Percentiles rank a stretch among this genome's conserved stretches.
Evolutionary conservation across 768 basidiomycete species (phyloP).

Genomic region (Tylopilus balloui): DNA sequence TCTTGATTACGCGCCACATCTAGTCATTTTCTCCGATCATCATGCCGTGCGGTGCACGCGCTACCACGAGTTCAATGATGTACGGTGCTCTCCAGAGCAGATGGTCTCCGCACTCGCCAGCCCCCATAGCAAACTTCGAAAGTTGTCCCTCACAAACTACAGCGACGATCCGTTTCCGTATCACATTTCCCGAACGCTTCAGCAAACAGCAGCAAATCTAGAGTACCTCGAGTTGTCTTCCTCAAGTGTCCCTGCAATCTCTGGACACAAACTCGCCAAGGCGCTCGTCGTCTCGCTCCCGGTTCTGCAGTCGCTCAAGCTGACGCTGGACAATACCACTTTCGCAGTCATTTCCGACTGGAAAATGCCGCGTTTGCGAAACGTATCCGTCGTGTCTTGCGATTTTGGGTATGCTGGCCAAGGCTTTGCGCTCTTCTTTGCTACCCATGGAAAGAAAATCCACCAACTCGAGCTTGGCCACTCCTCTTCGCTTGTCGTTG

Average conservation of each 20-base stretch:
- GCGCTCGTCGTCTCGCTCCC: slow-evolving; percentile 43
- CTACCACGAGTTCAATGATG: slow-evolving; percentile 41
- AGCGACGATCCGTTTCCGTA: slow-evolving; percentile 56
- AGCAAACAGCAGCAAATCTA: slow-evolving; percentile 47
- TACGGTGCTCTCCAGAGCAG: slow-evolving; percentile 48
- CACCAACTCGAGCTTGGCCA: slow-evolving; percentile 70
- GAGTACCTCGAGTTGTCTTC: slow-evolving; percentile 69
- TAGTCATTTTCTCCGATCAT: slow-evolving; percentile 61
- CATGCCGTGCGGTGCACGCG: slow-evolving; percentile 57
- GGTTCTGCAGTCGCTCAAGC: slow-evolving; percentile 61
- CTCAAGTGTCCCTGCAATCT: slow-evolving; percentile 43
- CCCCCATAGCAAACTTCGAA: slow-evolving; percentile 48
- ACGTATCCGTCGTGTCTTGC: slow-evolving; percentile 63
- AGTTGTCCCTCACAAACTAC: slow-evolving; percentile 71
- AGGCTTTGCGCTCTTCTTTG: slow-evolving; percentile 64
- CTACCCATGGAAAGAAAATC: slow-evolving; percentile 57
- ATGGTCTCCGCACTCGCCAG: slow-evolving; percentile 57
- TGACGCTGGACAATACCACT: slow-evolving; percentile 67
- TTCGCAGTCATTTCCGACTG: slow-evolving; percentile 63
- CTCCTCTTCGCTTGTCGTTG: slow-evolving; percentile 60
- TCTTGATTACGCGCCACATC: slow-evolving; percentile 55
- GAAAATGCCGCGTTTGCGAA: slow-evolving; percentile 58
- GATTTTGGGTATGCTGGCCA: slow-evolving; percentile 67
- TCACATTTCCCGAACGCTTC: slow-evolving; percentile 51
- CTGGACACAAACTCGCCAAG: slow-evolving; percentile 24